Evolutionary conservation across 106 monocot species (phyloP).

Genomic region (Vanilla planifolia): DNA sequence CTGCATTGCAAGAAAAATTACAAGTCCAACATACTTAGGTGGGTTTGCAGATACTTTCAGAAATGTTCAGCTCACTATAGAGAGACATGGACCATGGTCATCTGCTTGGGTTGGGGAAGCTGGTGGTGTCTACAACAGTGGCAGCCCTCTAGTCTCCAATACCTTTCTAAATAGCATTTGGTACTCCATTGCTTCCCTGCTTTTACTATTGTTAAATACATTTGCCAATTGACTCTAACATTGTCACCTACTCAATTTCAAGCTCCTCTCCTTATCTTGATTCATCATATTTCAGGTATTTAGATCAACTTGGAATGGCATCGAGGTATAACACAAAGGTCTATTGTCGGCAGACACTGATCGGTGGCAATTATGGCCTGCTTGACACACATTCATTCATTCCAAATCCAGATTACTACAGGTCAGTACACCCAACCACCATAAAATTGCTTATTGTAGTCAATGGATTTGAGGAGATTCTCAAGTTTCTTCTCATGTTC

Average conservation of each 20-base stretch:
- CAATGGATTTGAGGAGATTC: not conserved
- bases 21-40: conserved; percentile 54
- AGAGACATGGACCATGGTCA: conserved; percentile 82
- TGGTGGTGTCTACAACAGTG: conserved; percentile 90
- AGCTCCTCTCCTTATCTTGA: too few relatives aligned
- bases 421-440: conserved; percentile 22
- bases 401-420: conserved; percentile 95
- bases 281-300: conserved; percentile 46
- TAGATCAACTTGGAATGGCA: conserved; percentile 92
- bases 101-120: conserved; percentile 96
- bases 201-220: not conserved
- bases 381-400: conserved; percentile 65
- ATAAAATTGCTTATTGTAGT: not conserved
- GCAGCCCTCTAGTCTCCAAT: conserved; percentile 62
- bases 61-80: conserved; percentile 43
- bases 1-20: conserved; percentile 40
- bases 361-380: conserved; percentile 90
- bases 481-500: not conserved
- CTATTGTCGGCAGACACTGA: conserved; percentile 71
- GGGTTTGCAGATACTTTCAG: conserved; percentile 50
- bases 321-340: conserved; percentile 61
- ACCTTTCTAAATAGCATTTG: conserved; percentile 87
- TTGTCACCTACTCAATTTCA: too few relatives aligned
- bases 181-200: conserved; percentile 25
- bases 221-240: too few relatives aligned